Percentiles rank a stretch among this genome's conserved stretches.
Conservation (phyloP, 2,329 filamentous ascomycete species). For the Arthrobotrys pseudoclavata region DNA sequence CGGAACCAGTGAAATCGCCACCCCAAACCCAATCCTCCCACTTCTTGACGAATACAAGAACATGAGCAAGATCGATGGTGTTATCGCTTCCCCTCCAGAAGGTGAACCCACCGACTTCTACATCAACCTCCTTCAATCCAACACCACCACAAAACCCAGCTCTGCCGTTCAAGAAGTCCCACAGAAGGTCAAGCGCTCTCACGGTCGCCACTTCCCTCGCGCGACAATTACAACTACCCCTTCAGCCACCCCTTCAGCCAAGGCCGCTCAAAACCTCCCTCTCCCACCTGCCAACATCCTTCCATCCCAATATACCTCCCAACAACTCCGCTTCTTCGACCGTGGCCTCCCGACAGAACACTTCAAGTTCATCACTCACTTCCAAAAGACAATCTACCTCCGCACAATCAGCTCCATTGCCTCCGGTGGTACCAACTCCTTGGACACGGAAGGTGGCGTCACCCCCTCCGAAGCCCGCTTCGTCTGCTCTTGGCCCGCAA, state of each 20-base stretch:
- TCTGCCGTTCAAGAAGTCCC: constrained; percentile 4
- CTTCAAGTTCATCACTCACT: constrained; percentile 95
- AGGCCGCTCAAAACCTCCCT: not conserved
- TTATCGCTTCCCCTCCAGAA: constrained; percentile 27
- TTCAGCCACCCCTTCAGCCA: constrained; percentile 25
- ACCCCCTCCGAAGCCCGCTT: constrained; percentile 41
- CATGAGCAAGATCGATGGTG: constrained; percentile 55
- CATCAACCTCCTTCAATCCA: constrained; percentile 39
- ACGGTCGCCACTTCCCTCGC: constrained; percentile 51
- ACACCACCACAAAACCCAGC: not conserved
- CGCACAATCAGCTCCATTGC: constrained; percentile 68
- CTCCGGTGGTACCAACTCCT: constrained; percentile 66
- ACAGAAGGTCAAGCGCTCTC: constrained; percentile 39
- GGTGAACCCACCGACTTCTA: constrained; percentile 53
- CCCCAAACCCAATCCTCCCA: constrained; percentile 32
- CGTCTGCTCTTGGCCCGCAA: constrained; percentile 46
- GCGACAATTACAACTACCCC: constrained; percentile 18
- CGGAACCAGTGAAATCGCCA: constrained; percentile 26
- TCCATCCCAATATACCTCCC: constrained; percentile 65
- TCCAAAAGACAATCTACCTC: constrained; percentile 86
- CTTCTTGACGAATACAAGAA: constrained; percentile 47
- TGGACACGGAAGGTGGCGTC: constrained; percentile 62
- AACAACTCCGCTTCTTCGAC: constrained; percentile 89
- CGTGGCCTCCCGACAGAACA: constrained; percentile 84
- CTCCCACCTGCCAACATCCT: constrained; percentile 36